Percentiles rank a stretch among this genome's conserved stretches.
These are phyloP conservation scores for Sugiyamaella pinicola DNA, from an alignment of 1,139 yeast genomes.

Conservation along the genomic window DNA sequence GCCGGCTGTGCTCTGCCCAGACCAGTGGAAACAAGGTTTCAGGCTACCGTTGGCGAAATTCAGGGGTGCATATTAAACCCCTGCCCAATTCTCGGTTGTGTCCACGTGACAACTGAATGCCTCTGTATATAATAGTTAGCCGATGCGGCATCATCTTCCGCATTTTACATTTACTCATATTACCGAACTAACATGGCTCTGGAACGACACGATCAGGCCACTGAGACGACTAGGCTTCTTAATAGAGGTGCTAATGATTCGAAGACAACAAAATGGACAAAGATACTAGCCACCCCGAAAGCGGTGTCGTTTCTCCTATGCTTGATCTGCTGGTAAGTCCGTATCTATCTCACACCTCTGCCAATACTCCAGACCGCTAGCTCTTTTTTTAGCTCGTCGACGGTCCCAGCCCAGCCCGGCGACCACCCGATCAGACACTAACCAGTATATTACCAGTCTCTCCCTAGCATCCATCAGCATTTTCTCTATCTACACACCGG, in stretches of 20 bases:
- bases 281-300: constrained; percentile 8
- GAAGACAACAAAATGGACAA: not conserved
- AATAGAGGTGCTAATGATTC: not conserved
- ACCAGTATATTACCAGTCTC: constrained; percentile 46
- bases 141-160: not conserved
- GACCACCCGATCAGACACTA: not conserved
- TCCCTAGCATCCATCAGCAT: constrained; percentile 80
- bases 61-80: no score
- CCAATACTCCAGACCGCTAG: no score
- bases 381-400: no score
- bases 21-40: not conserved
- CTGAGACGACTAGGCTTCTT: constrained; percentile 15
- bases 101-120: not conserved
- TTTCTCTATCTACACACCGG: constrained; percentile 76
- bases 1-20: not conserved
- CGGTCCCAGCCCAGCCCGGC: no score
- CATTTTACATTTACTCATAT: not conserved
- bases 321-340: constrained; percentile 29
- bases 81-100: no score
- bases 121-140: no score
- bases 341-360: not conserved
- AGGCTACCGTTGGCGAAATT: not conserved
- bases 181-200: not conserved
- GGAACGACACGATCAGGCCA: constrained; percentile 4
- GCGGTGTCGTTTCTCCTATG: constrained; percentile 27